Base-by-base conservation (phyloP, 2,329 filamentous ascomycete genomes). In the Hypoxylon rubiginosum region DNA sequence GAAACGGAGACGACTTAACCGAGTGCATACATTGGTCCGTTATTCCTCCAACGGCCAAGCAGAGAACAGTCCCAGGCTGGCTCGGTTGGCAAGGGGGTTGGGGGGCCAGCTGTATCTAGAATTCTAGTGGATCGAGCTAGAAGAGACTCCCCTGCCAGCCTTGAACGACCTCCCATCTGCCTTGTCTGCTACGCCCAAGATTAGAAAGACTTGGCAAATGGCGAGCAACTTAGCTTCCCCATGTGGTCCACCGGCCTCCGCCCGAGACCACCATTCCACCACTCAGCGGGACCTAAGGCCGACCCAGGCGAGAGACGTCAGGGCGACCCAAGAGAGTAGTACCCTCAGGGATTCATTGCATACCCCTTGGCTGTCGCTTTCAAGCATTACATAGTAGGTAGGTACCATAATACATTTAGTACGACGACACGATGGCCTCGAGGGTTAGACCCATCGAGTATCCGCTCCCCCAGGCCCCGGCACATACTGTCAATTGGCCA, bases 391-490 rank as follows among this genome's bases (percentile, higher is more conserved):
- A n/a, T n/a, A 28, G n/a, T 52, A 51, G 32, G 24, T 36, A 28
- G 21, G n/a, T 19, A 8, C 15, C 8, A 7, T 39, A n/a, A 21
- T 61, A 52, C 48, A 28, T 41, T 9, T 32, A 17, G 34, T 63
- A 57, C 52, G 39, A 59, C 48, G 48, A 61, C 49, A 56, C 3
- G 50, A 53, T 28, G 53, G 61, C 48, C 28, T 45, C 48, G 19
- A 54, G 41, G 36, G 45, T 60, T 58, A 49, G 51, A 51, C 50
- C 62, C 62, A 58, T 60, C 43, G 58, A 43, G 63, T 65, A 59
- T 64, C 66, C 69, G 62, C 66, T 67, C 68, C 65, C 67, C 69
- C 69, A 67, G 66, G 54, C 58, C 69, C 69, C 58, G 51, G 55
- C 46, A 28, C 60, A 64, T 63, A 55, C 52, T 48, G 64, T 65